Evolutionary conservation across 495 filamentous ascomycete species (phyloP).

Genomic region (Aspergillus heteromorphus): DNA sequence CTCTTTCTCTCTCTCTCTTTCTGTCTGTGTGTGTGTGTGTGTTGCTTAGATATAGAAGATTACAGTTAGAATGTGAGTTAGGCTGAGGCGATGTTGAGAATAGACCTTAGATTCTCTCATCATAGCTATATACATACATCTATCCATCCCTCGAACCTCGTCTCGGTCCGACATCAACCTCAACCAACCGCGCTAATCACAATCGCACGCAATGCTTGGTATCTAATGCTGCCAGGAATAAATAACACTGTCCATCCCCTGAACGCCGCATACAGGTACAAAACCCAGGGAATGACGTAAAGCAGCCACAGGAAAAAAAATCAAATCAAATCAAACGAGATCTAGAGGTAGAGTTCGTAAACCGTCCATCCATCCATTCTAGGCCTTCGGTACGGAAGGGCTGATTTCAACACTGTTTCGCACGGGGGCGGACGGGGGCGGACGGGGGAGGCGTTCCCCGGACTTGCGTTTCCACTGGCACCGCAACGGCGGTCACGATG

Average conservation of each 20-base stretch:
- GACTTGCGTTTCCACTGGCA: neutral
- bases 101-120: neutral
- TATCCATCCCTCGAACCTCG: neutral
- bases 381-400: neutral
- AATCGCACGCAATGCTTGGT: constrained; percentile 18
- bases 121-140: neutral
- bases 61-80: too few relatives aligned
- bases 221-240: constrained; percentile 28
- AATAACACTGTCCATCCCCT: constrained; percentile 3
- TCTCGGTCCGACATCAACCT: too few relatives aligned
- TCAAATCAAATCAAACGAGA: neutral
- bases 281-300: neutral
- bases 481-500: neutral
- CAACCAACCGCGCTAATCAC: too few relatives aligned
- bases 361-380: too few relatives aligned
- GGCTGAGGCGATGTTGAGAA: constrained; percentile 5
- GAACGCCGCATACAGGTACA: constrained; percentile 4
- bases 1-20: too few relatives aligned
- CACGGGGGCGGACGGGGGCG: neutral
- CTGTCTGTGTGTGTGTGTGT: too few relatives aligned
- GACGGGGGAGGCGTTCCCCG: neutral
- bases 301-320: neutral
- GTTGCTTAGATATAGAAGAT: too few relatives aligned
- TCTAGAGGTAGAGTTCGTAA: too few relatives aligned
- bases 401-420: neutral